Conservation (phyloP, 768 basidiomycete genomes). For the Auriscalpium vulgare region DNA sequence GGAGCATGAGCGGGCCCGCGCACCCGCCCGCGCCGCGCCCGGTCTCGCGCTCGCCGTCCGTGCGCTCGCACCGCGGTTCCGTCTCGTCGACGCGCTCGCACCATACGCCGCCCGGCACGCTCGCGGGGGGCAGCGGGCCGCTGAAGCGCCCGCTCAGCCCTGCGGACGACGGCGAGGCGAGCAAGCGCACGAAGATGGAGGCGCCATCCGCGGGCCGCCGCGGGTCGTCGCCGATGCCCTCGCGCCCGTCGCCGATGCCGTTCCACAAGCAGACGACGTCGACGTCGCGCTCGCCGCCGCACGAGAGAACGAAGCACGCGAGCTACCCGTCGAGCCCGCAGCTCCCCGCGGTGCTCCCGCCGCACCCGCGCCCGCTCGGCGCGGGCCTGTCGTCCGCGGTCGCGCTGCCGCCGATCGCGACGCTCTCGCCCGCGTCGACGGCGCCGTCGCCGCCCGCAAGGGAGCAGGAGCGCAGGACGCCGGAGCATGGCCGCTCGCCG, state of each 20-base stretch:
- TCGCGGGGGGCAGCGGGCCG: constrained; percentile 17
- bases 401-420: constrained; percentile 63
- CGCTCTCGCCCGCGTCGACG: constrained; percentile 53
- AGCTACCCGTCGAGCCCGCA: constrained; percentile 40
- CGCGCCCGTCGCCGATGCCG: constrained; percentile 63
- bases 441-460: constrained; percentile 43
- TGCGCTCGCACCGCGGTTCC: constrained; percentile 49
- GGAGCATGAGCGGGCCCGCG: constrained; percentile 5
- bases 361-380: constrained; percentile 69
- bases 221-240: constrained; percentile 48
- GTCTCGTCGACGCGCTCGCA: constrained; percentile 60
- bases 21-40: constrained; percentile 5
- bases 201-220: constrained; percentile 33
- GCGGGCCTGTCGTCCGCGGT: constrained; percentile 42
- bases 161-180: constrained; percentile 43
- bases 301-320: constrained; percentile 32
- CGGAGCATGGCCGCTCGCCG: constrained; percentile 30
- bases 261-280: constrained; percentile 65
- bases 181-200: constrained; percentile 61
- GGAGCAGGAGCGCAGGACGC: constrained; percentile 43
- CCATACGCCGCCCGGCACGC: constrained; percentile 47
- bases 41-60: constrained; percentile 31
- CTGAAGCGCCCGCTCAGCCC: constrained; percentile 70
- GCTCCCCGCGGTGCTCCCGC: constrained; percentile 55
- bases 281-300: constrained; percentile 53